These are phyloP conservation scores for Hypomyces rosellus DNA, from an alignment of 2,329 filamentous ascomycete genomes.

Conservation along the genomic window DNA sequence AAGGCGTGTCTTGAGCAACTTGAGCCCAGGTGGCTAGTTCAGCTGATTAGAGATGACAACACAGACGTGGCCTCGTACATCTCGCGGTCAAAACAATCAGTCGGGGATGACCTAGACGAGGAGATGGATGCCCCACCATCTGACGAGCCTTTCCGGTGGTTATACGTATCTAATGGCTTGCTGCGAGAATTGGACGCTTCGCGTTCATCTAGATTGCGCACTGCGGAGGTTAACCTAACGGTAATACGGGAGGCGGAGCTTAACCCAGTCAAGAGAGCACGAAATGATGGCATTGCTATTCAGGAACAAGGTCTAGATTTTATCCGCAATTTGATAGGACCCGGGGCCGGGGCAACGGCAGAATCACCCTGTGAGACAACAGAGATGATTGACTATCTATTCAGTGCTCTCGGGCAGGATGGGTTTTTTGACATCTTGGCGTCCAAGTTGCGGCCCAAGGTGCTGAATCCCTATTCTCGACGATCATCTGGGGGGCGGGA, in stretches of 20 bases:
- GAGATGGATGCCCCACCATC: constrained; percentile 51
- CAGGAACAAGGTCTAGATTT: constrained; percentile 90
- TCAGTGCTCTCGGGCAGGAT: constrained; percentile 68
- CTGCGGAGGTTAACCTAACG: constrained; percentile 44
- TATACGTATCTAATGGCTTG: constrained; percentile 26
- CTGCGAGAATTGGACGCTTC: constrained; percentile 28
- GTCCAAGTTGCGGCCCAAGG: constrained; percentile 63
- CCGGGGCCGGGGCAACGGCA: constrained; percentile 42
- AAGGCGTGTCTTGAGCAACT: constrained; percentile 72
- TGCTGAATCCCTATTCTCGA: constrained; percentile 47
- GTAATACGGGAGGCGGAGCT: constrained; percentile 59
- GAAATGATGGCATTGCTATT: constrained; percentile 73
- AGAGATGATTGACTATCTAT: constrained; percentile 79
- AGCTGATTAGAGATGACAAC: constrained; percentile 62
- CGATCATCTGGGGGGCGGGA: constrained; percentile 33
- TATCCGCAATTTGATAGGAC: constrained; percentile 78
- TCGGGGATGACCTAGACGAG: constrained; percentile 44
- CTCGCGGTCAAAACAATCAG: constrained; percentile 23
- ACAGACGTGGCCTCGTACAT: constrained; percentile 46
- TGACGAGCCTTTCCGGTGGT: constrained; percentile 37
- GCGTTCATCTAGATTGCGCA: constrained; percentile 38
- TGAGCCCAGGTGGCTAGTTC: constrained; percentile 71
- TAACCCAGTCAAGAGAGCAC: constrained; percentile 59
- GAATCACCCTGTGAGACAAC: constrained; percentile 45
- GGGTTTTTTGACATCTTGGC: constrained; percentile 75